Evolutionary conservation across 202 grass and related monocot species (phyloP).

Genomic region (Brachypodium distachyon): DNA sequence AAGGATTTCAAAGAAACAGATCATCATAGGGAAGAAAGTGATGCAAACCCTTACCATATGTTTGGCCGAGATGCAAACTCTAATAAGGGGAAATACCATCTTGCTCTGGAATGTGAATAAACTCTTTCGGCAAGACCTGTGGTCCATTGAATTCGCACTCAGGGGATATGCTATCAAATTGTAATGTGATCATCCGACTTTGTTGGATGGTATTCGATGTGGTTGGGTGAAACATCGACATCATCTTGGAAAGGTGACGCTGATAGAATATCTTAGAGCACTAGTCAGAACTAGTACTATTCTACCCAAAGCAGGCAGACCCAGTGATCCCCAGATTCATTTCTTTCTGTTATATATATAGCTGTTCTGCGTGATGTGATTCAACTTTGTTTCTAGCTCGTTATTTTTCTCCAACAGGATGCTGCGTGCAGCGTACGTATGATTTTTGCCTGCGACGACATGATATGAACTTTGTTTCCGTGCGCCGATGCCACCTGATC

Average conservation of each 20-base stretch:
- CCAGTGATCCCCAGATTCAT: slow-evolving; percentile 1
- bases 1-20: background rate
- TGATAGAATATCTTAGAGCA: background rate
- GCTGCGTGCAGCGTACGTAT: slow-evolving; percentile 8
- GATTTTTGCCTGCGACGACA: background rate
- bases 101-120: slow-evolving; percentile 9
- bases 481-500: background rate
- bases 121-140: background rate
- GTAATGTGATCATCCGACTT: background rate
- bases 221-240: slow-evolving; percentile 16
- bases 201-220: slow-evolving; percentile 28
- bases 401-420: background rate
- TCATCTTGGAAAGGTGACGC: background rate
- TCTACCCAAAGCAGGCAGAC: background rate
- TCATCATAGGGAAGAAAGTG: background rate
- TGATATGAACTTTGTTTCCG: background rate
- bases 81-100: background rate
- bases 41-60: background rate
- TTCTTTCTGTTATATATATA: background rate
- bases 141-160: background rate
- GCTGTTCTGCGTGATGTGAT: background rate
- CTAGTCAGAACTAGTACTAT: background rate
- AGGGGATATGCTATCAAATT: background rate
- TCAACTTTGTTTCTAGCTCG: slow-evolving; percentile 3
- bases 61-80: background rate